phyloP scores from a whole-genome alignment of 2,329 filamentous ascomycete genomes.

The Nemania sp. region DNA sequence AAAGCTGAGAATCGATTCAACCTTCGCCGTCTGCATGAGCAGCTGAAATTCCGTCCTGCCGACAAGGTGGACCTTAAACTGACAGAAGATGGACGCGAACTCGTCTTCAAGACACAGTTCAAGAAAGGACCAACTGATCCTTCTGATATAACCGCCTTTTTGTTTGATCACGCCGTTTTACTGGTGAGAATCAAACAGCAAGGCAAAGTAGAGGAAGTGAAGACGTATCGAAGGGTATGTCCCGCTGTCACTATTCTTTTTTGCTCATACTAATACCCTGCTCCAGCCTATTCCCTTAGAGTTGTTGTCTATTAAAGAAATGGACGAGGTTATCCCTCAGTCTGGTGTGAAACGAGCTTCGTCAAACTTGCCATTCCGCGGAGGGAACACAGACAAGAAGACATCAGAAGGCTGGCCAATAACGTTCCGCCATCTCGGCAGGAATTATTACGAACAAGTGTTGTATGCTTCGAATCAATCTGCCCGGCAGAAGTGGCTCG shows the following conservation, averaged over 20 bases:
- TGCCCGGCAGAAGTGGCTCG: constrained; percentile 93
- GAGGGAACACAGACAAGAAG: constrained; percentile 57
- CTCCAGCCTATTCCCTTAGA: constrained; percentile 86
- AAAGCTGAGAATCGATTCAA: constrained; percentile 99
- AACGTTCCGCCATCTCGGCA: constrained; percentile 93
- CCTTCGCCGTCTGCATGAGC: constrained; percentile 85
- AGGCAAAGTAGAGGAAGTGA: constrained; percentile 92
- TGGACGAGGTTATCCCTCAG: constrained; percentile 92
- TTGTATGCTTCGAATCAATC: constrained; percentile 85
- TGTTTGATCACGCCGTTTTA: constrained; percentile 95
- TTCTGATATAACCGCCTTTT: constrained; percentile 88
- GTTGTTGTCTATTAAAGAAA: constrained; percentile 89
- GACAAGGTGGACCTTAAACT: constrained; percentile 93
- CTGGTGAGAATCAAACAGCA: constrained; percentile 88
- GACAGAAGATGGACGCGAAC: constrained; percentile 88
- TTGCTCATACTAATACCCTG: constrained; percentile 17
- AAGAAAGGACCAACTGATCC: constrained; percentile 91
- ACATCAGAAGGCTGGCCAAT: constrained; percentile 84
- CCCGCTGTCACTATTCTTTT: not conserved
- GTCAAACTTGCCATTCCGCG: constrained; percentile 69
- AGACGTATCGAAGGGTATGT: constrained; percentile 79
- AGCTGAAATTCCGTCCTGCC: constrained; percentile 86
- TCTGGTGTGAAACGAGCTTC: constrained; percentile 84
- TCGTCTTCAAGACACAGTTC: constrained; percentile 91
- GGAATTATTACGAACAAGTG: constrained; percentile 91